These are phyloP conservation scores for Zygosaccharomyces siamensis DNA, from an alignment of 805 yeast species.

Conservation along the genomic window DNA sequence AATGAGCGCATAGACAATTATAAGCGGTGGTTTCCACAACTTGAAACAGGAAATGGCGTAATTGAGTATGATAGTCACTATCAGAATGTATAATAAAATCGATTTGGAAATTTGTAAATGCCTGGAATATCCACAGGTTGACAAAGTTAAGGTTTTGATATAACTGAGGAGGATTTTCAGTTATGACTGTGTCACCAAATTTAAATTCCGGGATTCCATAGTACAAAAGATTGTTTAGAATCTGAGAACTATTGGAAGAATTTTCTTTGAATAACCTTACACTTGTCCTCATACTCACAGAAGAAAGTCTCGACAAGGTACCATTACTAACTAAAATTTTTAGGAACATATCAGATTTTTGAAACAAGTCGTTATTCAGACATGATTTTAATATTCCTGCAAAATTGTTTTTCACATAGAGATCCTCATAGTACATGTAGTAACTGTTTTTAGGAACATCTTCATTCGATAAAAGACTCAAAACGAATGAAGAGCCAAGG, in stretches of 20 bases:
- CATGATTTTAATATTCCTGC: conserved; percentile 18
- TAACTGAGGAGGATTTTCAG: conserved; percentile 10
- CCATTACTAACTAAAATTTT: conserved; percentile 22
- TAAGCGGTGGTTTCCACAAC: conserved; percentile 20
- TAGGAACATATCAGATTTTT: conserved; percentile 17
- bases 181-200: conserved; percentile 8
- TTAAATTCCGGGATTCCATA: conserved; percentile 15
- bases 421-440: conserved; percentile 22
- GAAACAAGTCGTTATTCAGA: conserved; percentile 4
- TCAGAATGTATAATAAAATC: conserved; percentile 5
- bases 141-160: conserved; percentile 27
- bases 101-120: conserved; percentile 20
- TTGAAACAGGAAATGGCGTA: conserved; percentile 21
- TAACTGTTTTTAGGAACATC: conserved; percentile 12
- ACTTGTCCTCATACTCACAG: conserved; percentile 14
- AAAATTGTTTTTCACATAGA: conserved; percentile 23
- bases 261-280: conserved; percentile 14
- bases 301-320: conserved; percentile 14
- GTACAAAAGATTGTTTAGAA: conserved; percentile 18
- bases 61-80: neutral
- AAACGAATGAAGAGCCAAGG: conserved; percentile 18
- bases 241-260: conserved; percentile 2
- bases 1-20: conserved; percentile 26
- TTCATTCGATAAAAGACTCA: conserved; percentile 12
- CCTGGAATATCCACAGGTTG: conserved; percentile 32